Base-by-base conservation (phyloP, 2,329 filamentous ascomycete genomes). In the Metarhizium guizhouense region DNA sequence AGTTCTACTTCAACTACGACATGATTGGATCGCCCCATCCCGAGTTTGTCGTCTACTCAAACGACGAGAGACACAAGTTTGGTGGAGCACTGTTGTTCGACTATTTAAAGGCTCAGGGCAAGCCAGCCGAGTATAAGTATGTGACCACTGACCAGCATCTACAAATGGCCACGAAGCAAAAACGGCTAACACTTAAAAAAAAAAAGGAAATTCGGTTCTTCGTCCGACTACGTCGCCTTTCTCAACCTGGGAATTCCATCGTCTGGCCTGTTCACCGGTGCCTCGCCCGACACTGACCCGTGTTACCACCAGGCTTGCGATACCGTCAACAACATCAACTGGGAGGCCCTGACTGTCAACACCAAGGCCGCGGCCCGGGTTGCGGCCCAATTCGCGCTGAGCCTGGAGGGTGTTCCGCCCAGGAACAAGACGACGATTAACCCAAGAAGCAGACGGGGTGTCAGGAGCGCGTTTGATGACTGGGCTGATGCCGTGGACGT, bases 1-100 rank as follows among this genome's bases (percentile, higher is more conserved):
- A 78, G 2, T 81, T 87, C 36, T 85, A 86, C 72, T 80, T 87
- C 66, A 85, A 88, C 72, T 86, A 85, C 63, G 85, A 88, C 69
- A 88, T 88, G 85, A 84, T 87, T 55, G 75, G 71, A n/a, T 76
- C 73, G 16, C 66, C 68, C 3, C 62, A 65, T n/a, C 70, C 74
- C 11, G 59, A 63, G 45, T 76, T 69, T 62, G 64, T 62, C 54
- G 68, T 77, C 7, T 74, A 76, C 54, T 65, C 71, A 47, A 69
- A 71, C 58, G 68, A 66, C 32, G 69, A 74, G 20, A 73, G 66
- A 8, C 71, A 76, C 59, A 59, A 64, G 29, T 58, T 61, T 48
- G 71, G 70, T 47, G 68, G 67, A 49, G 52, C 60, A 32, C 62
- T 60, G 25, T 61, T 73, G n/a, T 51, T 60, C 52, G 66, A 69